Evolutionary conservation across 352 stramenopile species (phyloP), one percentile per base, ranked within the genome.

Genomic region (Pythium aquatile): DNA sequence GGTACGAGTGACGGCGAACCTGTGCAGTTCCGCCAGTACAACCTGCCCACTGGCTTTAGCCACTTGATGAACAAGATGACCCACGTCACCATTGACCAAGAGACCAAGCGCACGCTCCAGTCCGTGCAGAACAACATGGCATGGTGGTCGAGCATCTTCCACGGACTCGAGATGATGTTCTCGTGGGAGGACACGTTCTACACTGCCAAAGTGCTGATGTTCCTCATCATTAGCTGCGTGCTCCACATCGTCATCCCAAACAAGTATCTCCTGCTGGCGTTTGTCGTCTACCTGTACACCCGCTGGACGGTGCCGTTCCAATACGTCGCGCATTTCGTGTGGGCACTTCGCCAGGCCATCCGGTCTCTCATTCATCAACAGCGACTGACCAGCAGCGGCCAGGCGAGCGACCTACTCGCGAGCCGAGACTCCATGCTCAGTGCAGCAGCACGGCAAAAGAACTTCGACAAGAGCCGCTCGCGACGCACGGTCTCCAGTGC

Each of bases 1-100:
- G 63, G 59, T 7, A 73, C 73, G 26, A 66, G 57, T 24, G 68
- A 79, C 10, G 77, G 78, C 35, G 70, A 76, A 33, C 78, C 70
- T 32, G 70, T 73, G 3, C 81, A 85, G 51, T 90, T 91, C 53
- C 80, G 83, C 7, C 81, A 91, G 72, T 94, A 93, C 69, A 90
- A 86, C 40, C 69, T 94, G 7, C 85, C 85, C 11, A 81, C 82
- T 13, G 83, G 85, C n/a, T 92, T 94, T 67, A 90, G 89, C 58
- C 83, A 93, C 59, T 61, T 94, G 49, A 94, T 92, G 82, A 92
- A 94, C 78, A 94, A 94, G 68, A 94, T 94, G 85, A 93, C 85
- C 3, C 83, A 93, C 59, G 83, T 94, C 29, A 94, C 82, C 26
- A 90, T 92, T 32, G 83, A 94, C 57, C 70, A 86, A 30, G 85